A percentile compares a stretch with the other conserved stretches of the same genome.
Conservation (phyloP, 1,284 basidiomycete species). For the Agaricales sp. region DNA sequence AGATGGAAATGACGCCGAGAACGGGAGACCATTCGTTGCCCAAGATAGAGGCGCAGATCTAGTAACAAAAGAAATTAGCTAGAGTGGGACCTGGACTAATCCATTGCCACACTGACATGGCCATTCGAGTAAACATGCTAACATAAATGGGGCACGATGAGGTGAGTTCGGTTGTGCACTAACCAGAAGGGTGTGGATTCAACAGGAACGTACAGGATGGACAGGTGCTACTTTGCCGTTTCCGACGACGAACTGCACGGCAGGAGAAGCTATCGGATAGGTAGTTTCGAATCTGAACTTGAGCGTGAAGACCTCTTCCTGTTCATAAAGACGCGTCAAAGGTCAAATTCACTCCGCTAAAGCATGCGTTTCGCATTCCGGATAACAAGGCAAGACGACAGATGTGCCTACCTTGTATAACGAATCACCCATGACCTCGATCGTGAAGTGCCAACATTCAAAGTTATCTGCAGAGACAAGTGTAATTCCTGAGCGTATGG, state of each 20-base stretch:
- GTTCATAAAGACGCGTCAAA: slow-evolving; percentile 2
- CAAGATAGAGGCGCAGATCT: slow-evolving; percentile 81
- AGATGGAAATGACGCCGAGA: slow-evolving; percentile 65
- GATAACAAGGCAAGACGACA: background rate
- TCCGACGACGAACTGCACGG: slow-evolving; percentile 69
- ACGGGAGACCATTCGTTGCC: slow-evolving; percentile 84
- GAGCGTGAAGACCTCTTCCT: slow-evolving; percentile 69
- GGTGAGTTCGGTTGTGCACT: slow-evolving; percentile 2
- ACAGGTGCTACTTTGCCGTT: slow-evolving; percentile 51
- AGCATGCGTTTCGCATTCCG: background rate
- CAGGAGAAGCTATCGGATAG: slow-evolving; percentile 77
- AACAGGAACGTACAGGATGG: slow-evolving; percentile 51
- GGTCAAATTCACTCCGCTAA: slow-evolving; percentile 2
- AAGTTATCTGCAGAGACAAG: slow-evolving; percentile 66
- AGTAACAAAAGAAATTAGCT: slow-evolving; percentile 5
- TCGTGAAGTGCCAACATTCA: slow-evolving; percentile 59
- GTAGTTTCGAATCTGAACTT: slow-evolving; percentile 67
- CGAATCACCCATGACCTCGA: slow-evolving; percentile 73
- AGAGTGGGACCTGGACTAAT: slow-evolving; percentile 10
- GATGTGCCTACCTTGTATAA: slow-evolving; percentile 47
- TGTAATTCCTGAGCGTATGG: slow-evolving; percentile 43
- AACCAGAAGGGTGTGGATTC: background rate
- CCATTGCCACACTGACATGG: slow-evolving; percentile 65
- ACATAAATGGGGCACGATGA: slow-evolving; percentile 11
- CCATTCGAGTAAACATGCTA: slow-evolving; percentile 82